Evolutionary conservation across 2,329 filamentous ascomycete species (phyloP).

Genomic region (Zymoseptoria crescenta): DNA sequence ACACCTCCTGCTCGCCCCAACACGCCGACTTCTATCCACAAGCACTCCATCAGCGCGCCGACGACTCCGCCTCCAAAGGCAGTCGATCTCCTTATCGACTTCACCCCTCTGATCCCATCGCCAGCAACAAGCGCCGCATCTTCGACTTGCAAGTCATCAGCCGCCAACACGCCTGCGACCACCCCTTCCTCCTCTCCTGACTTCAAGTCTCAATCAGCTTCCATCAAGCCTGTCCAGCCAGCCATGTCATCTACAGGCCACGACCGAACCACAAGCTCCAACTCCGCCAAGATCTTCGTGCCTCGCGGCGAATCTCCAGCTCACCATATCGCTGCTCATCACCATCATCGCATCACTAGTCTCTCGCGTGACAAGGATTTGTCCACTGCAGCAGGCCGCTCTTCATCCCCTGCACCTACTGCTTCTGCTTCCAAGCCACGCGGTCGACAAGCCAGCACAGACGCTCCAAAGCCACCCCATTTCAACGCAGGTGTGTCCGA

Average conservation of each 20-base stretch:
- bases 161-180: neutral
- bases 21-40: neutral
- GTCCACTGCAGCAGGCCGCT: constrained; percentile 1
- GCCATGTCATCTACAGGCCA: neutral
- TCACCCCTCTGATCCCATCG: constrained; percentile 14
- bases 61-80: constrained; percentile 7
- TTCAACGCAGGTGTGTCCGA: neutral
- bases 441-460: neutral
- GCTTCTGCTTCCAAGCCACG: neutral
- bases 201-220: neutral
- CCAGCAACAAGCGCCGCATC: constrained; percentile 3
- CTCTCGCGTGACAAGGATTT: neutral
- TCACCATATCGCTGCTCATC: constrained; percentile 20
- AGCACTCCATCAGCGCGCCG: neutral
- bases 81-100: constrained; percentile 22
- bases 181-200: neutral
- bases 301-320: constrained; percentile 24
- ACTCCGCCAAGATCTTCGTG: constrained; percentile 21
- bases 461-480: neutral
- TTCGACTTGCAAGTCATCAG: neutral
- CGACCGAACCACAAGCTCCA: neutral
- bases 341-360: constrained; percentile 11
- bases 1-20: neutral
- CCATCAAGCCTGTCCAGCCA: neutral
- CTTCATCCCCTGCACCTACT: constrained; percentile 35